Evolutionary conservation across 768 basidiomycete species (phyloP), one percentile per base, ranked within the genome.

Genomic region (Pholiota microspora): DNA sequence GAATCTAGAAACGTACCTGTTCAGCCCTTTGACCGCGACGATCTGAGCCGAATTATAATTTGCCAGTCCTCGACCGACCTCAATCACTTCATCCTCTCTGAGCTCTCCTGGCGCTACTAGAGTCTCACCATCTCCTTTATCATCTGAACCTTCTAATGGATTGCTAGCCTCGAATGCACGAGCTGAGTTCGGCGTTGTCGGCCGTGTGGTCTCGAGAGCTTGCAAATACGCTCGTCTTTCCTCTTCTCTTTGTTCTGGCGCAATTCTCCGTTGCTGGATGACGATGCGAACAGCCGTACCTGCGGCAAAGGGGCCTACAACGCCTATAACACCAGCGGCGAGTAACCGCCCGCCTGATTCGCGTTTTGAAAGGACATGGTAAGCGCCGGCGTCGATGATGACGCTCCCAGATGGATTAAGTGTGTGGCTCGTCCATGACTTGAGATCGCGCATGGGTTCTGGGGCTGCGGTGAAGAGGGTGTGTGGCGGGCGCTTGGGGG

Each of bases 41-140:
- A 98, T 94, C 71, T 98, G 95, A 36, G 84, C 86, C 45, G 90
- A 95, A 66, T 98, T 98, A 68, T 97, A 99, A 72, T 95, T 97
- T 12, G 94, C 93, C 49, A 98, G 75, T 1, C 97, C 97, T 34
- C 96, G 82, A 0, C 96, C 97, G 32, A 98, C 92, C 68, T 98
- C 96, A 38, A 89, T 74, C 24, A 92, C 76, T 61, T 96, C 90
- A 72, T 51, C 76, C 70, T 68, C 83, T 69, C 35, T 75, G 46
- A 74, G 70, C 38, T 78, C 74, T 10, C 27, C 49, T 47, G 18
- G 34, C 48, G 28, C 38, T 25, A 28, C 54, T 56, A 36, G 51
- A 51, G 5, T 23, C 47, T 54, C 38, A 23, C 44, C 28, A 31
- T 57, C 44, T 24, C 16, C 51, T 23, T 51, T 32, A 25, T 36